These are phyloP conservation scores for Fraxinus platypoda DNA, from an alignment of 305 asterid genomes.

Conservation along the genomic window DNA sequence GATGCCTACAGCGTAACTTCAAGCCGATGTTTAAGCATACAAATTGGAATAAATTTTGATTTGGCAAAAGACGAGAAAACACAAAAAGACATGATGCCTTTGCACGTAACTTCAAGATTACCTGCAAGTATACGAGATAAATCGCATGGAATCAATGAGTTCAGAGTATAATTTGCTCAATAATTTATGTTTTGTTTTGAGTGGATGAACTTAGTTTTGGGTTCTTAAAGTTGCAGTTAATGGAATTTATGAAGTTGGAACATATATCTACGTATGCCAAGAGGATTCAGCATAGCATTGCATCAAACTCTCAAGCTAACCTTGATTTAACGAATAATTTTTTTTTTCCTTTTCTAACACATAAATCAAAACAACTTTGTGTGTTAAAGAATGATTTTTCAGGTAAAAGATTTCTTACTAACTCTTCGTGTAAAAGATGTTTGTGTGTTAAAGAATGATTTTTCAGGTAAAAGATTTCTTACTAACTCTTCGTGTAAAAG, in stretches of 20 bases:
- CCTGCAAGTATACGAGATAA: background rate
- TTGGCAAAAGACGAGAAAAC: background rate
- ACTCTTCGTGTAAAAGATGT: background rate
- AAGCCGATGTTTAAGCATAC: background rate
- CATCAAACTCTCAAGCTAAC: background rate
- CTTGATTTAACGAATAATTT: background rate
- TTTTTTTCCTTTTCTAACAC: background rate
- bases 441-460: background rate
- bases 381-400: slow-evolving; percentile 1
- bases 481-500: background rate
- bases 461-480: background rate
- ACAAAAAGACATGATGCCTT: background rate
- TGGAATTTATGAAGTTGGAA: background rate
- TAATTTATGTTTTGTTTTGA: background rate
- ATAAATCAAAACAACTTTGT: background rate
- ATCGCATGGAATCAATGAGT: background rate
- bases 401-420: background rate
- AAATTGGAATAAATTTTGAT: background rate
- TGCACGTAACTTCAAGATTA: background rate
- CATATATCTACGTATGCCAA: background rate
- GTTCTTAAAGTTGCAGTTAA: background rate
- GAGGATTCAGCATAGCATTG: background rate
- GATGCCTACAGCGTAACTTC: background rate
- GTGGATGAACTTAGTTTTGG: background rate
- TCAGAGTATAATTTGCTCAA: background rate